Evolutionary conservation across 2,329 filamentous ascomycete genomes (phyloP), one percentile per base, ranked within the genome.

Genomic region (Didymosphaeria variabile): DNA sequence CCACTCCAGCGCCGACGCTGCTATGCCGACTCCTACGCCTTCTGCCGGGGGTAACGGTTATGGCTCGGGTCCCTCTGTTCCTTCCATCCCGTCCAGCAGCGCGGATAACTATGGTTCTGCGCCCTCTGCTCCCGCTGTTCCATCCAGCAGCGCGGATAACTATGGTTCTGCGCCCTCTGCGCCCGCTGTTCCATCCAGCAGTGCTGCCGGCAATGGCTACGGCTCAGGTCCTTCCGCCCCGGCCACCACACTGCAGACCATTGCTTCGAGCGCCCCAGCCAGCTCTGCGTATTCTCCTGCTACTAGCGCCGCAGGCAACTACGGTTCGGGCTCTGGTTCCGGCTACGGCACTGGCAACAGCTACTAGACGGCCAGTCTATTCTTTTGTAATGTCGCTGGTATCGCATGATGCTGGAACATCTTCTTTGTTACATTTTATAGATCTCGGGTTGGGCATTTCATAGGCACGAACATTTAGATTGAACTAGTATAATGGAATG

Each of bases 181-280:
- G 17, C 47, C 45, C 29, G 45, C 45, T 31, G 21, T 19, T 23
- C 42, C 42, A 5, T 45, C 42, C 5, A 45, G 42, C 42, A 45
- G 42, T n/a, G 42, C 42, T 23, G 42, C 42, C 8, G 46, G 46
- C 17, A 50, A 50, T 5, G 46, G 36, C 12, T 53, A 53, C 17
- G 50, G 50, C 23, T 29, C 32, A 6, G 50, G 50, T 29, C 34
- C 34, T 21, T 40, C 50, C 12, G 45, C 31, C 19, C 42, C 42
- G 8, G n/a, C 42, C 7, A 45, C 52, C 23, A 55, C 52, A 13
- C 38, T 55, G n/a, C 52, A 55, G 38, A 55, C 53, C 19, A 46
- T 46, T 31, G 42, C 31, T n/a, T 46, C 53, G 42, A 46, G 23
- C 29, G 26, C 40, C 12, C 29, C 32, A 13, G 51, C 23, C 17